Evolutionary conservation across 208 protist species (phyloP).

Genomic region (Crithidia mellificae): DNA sequence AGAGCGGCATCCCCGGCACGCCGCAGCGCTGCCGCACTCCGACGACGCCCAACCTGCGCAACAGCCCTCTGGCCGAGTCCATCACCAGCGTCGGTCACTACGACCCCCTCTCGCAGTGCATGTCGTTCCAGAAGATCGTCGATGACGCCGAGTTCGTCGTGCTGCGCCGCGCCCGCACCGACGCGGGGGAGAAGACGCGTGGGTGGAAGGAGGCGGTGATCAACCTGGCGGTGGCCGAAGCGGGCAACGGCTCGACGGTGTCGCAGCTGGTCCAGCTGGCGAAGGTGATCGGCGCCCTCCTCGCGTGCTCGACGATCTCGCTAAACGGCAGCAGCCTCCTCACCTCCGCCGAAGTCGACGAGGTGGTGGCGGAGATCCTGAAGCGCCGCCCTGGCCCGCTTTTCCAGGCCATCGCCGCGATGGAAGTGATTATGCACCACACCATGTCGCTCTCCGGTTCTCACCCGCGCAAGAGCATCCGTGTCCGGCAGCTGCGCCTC

Average conservation of each 20-base stretch:
- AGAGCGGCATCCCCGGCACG: slow-evolving; percentile 43
- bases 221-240: slow-evolving; percentile 41
- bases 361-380: slow-evolving; percentile 45
- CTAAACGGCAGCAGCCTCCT: slow-evolving; percentile 40
- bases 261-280: slow-evolving; percentile 60
- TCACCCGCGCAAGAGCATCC: slow-evolving; percentile 29
- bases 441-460: slow-evolving; percentile 32
- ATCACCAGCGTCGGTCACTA: slow-evolving; percentile 56
- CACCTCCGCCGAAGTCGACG: slow-evolving; percentile 43
- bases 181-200: slow-evolving; percentile 20
- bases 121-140: slow-evolving; percentile 51
- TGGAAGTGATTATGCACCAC: slow-evolving; percentile 79
- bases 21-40: slow-evolving; percentile 40
- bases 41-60: slow-evolving; percentile 49
- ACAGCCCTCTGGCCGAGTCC: slow-evolving; percentile 60
- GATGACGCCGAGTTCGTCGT: slow-evolving; percentile 71
- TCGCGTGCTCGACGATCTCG: slow-evolving; percentile 49
- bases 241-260: slow-evolving; percentile 47
- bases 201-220: slow-evolving; percentile 58
- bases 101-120: slow-evolving; percentile 68
- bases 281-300: slow-evolving; percentile 64
- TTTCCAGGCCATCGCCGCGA: slow-evolving; percentile 57
- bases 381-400: slow-evolving; percentile 35
- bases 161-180: slow-evolving; percentile 47
- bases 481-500: slow-evolving; percentile 50